Base-by-base conservation (phyloP, 768 basidiomycete genomes). In the Lactifluus volemus region DNA sequence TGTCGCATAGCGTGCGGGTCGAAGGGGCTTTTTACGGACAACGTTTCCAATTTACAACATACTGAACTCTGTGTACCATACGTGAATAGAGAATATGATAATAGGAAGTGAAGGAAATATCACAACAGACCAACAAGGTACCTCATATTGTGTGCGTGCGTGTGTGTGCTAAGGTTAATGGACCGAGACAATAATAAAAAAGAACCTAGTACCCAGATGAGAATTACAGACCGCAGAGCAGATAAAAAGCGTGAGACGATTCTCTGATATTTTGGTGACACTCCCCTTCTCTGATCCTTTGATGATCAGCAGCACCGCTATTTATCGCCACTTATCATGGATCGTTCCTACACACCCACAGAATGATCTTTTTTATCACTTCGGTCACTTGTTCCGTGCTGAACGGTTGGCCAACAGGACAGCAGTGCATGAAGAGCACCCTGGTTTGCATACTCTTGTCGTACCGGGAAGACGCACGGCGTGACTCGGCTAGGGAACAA, bases 341-440 rank as follows among this genome's bases (percentile, higher is more conserved):
- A 44, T 61, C 56, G 47, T 47, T 47, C 39, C 49, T 54, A 65
- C 76, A 80, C 11, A 85, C 75, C 84, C 85, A 87, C 10, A 79
- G 64, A n/a, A 86, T 74, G 41, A 85, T 81, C 54, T 78, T 74
- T 69, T 77, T 79, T 64, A 88, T 80, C 11, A 84, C 81, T 21
- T 85, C 82, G 10, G 84, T 85, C 25, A 88, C 86, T 59, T 88
- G 80, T 65, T 82, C 80, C 19, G 86, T 83, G 63, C 74, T 77
- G 52, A 85, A 73, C 10, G 86, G 86, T 69, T 84, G 80, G 54
- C 78, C 79, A 15, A 83, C 78, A 0, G 88, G 88, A 11, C 85
- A 84, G 66, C 85, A 86, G 68, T 89, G 88, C 67, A 89, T 71
- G 70, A 86, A 86, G 7, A 89, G 72, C 51, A 89, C 85, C 54